Evolutionary conservation across 1,284 basidiomycete species (phyloP).

Genomic region (Tilletia indica): DNA sequence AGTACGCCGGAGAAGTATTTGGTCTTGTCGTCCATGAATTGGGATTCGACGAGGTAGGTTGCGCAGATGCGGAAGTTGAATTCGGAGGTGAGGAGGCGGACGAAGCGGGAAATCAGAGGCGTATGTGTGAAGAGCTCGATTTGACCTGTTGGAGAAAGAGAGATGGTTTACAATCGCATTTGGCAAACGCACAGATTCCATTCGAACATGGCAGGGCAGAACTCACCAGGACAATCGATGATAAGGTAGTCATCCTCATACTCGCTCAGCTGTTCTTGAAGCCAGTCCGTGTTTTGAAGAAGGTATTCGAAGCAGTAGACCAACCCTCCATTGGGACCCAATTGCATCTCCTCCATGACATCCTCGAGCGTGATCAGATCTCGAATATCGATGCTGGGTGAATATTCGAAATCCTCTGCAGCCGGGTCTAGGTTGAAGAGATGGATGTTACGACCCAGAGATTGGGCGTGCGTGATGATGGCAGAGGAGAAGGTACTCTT

Average conservation of each 20-base stretch:
- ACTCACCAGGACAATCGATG: constrained; percentile 88
- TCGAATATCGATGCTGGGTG: constrained; percentile 89
- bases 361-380: constrained; percentile 91
- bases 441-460: constrained; percentile 79
- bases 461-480: constrained; percentile 84
- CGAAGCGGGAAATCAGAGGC: constrained; percentile 86
- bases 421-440: constrained; percentile 98
- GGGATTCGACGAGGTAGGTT: constrained; percentile 86
- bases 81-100: constrained; percentile 61
- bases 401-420: constrained; percentile 88
- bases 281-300: constrained; percentile 95
- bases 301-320: constrained; percentile 99
- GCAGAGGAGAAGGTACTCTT: constrained; percentile 93
- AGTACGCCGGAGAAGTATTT: constrained; percentile 99
- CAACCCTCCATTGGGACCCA: constrained; percentile 94
- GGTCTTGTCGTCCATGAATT: constrained; percentile 97
- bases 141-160: constrained; percentile 66
- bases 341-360: constrained; percentile 91
- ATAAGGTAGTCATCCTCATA: constrained; percentile 97
- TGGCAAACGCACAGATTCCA: not conserved
- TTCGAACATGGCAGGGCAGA: not conserved
- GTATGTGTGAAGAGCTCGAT: constrained; percentile 99
- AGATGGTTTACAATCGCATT: not conserved
- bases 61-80: constrained; percentile 54
- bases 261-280: constrained; percentile 87